These are phyloP conservation scores for Candolleomyces aberdarensis DNA, from an alignment of 768 basidiomycete genomes.

Conservation along the genomic window DNA sequence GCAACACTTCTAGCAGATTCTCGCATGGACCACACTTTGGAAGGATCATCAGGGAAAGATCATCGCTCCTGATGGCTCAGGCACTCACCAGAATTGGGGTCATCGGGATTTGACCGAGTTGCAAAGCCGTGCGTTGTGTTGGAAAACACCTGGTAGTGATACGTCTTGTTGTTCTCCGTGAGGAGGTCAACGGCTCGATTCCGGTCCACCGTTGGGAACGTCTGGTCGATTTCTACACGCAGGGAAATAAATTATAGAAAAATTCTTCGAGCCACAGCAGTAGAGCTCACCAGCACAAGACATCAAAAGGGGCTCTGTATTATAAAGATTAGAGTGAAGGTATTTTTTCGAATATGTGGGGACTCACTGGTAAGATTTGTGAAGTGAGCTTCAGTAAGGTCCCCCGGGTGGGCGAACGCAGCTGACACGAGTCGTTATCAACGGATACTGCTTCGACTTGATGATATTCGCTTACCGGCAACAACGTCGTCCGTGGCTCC, in stretches of 20 bases:
- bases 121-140: not conserved
- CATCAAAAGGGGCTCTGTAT: slow-evolving; percentile 49
- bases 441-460: not conserved
- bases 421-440: slow-evolving; percentile 24
- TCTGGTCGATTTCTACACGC: slow-evolving; percentile 44
- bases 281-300: slow-evolving; percentile 46
- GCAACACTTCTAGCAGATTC: not conserved
- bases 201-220: slow-evolving; percentile 49
- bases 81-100: not conserved
- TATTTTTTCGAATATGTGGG: not conserved
- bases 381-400: slow-evolving; percentile 46
- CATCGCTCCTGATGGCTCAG: not conserved
- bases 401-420: slow-evolving; percentile 56
- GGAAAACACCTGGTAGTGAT: slow-evolving; percentile 27
- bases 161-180: slow-evolving; percentile 44
- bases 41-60: not conserved
- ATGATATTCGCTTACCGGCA: slow-evolving; percentile 34
- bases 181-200: slow-evolving; percentile 55
- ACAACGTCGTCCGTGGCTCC: slow-evolving; percentile 42
- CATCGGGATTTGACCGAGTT: not conserved
- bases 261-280: not conserved
- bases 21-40: not conserved
- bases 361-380: slow-evolving; percentile 44
- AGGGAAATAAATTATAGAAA: not conserved
- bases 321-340: not conserved